Conservation (phyloP, 2,329 filamentous ascomycete species). For the Colletotrichum sp. region DNA sequence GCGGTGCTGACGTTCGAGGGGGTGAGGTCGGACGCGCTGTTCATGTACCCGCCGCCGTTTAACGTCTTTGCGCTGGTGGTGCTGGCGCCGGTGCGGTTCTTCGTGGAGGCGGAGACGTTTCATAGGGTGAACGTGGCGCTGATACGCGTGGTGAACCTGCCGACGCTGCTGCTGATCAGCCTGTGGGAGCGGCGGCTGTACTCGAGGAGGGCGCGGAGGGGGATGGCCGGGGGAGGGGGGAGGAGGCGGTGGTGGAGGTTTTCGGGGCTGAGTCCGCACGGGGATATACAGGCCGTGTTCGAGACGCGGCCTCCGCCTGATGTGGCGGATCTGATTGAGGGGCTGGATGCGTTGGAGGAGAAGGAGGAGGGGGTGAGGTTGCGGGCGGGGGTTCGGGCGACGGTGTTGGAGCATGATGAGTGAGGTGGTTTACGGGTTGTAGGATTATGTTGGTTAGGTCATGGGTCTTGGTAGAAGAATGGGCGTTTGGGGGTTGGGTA, state of each 20-base stretch:
- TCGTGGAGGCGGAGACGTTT: slow-evolving; percentile 67
- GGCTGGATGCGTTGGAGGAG: slow-evolving; percentile 8
- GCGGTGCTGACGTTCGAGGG: slow-evolving; percentile 77
- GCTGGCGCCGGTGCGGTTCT: slow-evolving; percentile 69
- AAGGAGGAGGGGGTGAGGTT: not conserved
- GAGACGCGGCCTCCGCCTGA: slow-evolving; percentile 60
- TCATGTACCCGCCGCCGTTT: slow-evolving; percentile 72
- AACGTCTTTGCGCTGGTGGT: slow-evolving; percentile 70
- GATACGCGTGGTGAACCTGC: slow-evolving; percentile 67
- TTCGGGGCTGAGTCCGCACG: slow-evolving; percentile 55
- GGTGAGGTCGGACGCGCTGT: slow-evolving; percentile 75
- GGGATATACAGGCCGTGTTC: slow-evolving; percentile 65
- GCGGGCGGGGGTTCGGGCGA: not conserved
- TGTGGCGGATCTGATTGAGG: slow-evolving; percentile 34
- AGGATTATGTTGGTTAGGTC: not conserved
- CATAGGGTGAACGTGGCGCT: slow-evolving; percentile 74
- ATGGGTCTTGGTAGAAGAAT: not conserved
- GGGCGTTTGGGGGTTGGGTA: not conserved
- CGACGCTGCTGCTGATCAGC: slow-evolving; percentile 65
- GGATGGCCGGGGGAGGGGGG: not conserved
- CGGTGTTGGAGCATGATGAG: slow-evolving; percentile 6
- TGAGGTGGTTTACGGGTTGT: not conserved
- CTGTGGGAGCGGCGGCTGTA: slow-evolving; percentile 62
- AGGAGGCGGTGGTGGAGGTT: slow-evolving; percentile 24
- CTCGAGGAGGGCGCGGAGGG: slow-evolving; percentile 48